Base-by-base conservation (phyloP, 1,284 basidiomycete genomes). In the Pseudozyma hubeiensis region DNA sequence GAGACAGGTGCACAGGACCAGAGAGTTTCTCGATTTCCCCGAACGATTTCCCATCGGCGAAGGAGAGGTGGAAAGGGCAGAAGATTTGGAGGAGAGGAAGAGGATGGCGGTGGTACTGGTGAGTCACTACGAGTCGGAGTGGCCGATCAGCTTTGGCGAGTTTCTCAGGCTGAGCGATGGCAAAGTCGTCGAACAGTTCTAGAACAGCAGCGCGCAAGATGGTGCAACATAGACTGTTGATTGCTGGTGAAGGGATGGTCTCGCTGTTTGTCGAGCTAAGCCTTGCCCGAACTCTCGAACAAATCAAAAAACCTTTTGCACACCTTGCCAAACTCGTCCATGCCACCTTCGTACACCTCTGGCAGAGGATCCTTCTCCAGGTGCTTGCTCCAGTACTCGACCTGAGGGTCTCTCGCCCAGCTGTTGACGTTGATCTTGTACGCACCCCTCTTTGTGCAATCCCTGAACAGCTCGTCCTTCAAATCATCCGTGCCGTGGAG, bases 71-170 rank as follows among this genome's bases (percentile, higher is more conserved):
- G 62, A 79, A 41, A 33, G 35, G 5, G 16, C 39, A 11, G 8
- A 2, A 5, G 77, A 80, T 46, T 10, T 35, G 1, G 34, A 58
- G n/a, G 55, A 64, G 55, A 63, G 73, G 16, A 33, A 34, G 8
- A 33, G 45, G 14, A 68, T 66, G 57, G 78, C 77, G 1, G 45
- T 84, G 0, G 79, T 84, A 3, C 34, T 79, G 6, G 79, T 84
- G 5, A 81, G 80, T 50, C 82, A 84, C 53, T 84, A 81, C 59
- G 75, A 81, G 45, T 31, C 46, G n/a, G 82, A 83, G 44, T 84
- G 82, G 81, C 81, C 79, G 1, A 54, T 37, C 5, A 53, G 53
- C 1, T 78, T 78, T 39, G 80, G 79, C 8, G 47, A 58, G 16
- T 50, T 82, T 14, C n/a, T 83, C 13, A 52, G 80, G 0, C 47